These are phyloP conservation scores for Fusarium concolor DNA, from an alignment of 2,329 filamentous ascomycete genomes.

Conservation along the genomic window DNA sequence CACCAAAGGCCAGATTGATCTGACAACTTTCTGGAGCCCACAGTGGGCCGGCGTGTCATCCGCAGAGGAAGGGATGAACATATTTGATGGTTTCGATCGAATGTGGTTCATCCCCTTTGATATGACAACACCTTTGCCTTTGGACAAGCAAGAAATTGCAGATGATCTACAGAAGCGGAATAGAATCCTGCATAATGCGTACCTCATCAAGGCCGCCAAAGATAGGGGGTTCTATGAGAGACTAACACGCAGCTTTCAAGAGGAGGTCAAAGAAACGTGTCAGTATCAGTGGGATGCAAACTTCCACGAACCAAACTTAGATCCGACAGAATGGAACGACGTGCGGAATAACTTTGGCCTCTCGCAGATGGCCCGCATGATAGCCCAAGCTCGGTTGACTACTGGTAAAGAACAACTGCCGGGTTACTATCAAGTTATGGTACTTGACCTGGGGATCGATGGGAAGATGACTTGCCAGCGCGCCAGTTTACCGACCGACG, in stretches of 20 bases:
- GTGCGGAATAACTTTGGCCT: conserved; percentile 7
- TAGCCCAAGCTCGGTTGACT: conserved; percentile 36
- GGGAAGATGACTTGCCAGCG: conserved; percentile 30
- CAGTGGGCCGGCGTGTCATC: conserved; percentile 13
- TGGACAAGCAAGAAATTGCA: conserved; percentile 11
- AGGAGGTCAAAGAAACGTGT: conserved; percentile 29
- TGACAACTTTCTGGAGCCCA: conserved; percentile 38
- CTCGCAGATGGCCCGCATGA: conserved; percentile 24
- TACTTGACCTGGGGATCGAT: conserved; percentile 33
- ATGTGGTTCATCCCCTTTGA: conserved; percentile 42
- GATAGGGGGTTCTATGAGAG: not conserved
- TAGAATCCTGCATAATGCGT: conserved; percentile 11
- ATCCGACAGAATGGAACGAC: conserved; percentile 27
- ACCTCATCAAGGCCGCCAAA: not conserved
- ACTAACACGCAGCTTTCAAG: conserved; percentile 16
- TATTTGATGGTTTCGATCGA: conserved; percentile 43
- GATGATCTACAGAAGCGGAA: conserved; percentile 17
- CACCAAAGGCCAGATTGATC: conserved; percentile 29
- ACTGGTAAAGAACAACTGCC: conserved; percentile 30
- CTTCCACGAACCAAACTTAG: not conserved
- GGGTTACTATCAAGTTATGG: conserved; percentile 28
- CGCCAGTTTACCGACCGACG: conserved; percentile 18
- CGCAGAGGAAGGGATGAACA: conserved; percentile 15
- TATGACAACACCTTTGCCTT: conserved; percentile 17
- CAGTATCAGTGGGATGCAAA: conserved; percentile 36